Base-by-base conservation (phyloP, 345 rosid species). In the Cardamine chenopodiifolia region DNA sequence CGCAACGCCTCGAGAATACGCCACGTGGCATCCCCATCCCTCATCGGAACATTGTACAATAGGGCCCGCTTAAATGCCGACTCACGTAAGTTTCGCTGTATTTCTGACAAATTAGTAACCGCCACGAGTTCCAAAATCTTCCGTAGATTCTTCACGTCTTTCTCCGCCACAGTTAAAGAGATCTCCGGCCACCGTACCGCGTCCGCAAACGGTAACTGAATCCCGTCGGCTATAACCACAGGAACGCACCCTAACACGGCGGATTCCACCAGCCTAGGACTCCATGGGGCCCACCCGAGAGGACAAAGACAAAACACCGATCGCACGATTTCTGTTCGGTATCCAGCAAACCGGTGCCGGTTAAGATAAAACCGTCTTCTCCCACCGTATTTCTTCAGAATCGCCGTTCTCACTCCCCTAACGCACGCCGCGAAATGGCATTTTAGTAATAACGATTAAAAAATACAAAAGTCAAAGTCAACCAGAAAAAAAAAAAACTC, bases 261-360 rank as follows among this genome's bases (percentile, higher is more conserved):
- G 0, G 99, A 87, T 70, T 95, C 99, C 11, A 92, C 97, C 10
- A 95, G 83, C 64, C 99, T 71, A 0, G 99, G 99, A 70, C 97
- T 95, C 99, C 99, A 95, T 0, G 99, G 99, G 67, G 99, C 99
- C 99, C 99, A 95, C 58, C 99, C 99, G 0, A 89, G 82, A 0
- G 99, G 99, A 61, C 97, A 92, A 7, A 95, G 79, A 70, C 99
- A 95, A 65, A 95, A 95, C 17, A 86, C 87, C 0, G 99, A 95
- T 35, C 97, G 78, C 6, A 78, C 85, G 2, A 95, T 92, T 59
- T 95, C 99, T 26, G 90, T 81, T 80, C 83, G 90, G 87, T 86
- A 95, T 32, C 96, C 96, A 79, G 86, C 78, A 53, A 92, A 92
- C 62, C 96, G 84, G 8, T 85, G 88, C 68, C 99, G 84, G 73